Evolutionary conservation across 192 early-diverging fungal genomes (phyloP), one percentile per base, ranked within the genome.

Genomic region (Coemansia sp.): DNA sequence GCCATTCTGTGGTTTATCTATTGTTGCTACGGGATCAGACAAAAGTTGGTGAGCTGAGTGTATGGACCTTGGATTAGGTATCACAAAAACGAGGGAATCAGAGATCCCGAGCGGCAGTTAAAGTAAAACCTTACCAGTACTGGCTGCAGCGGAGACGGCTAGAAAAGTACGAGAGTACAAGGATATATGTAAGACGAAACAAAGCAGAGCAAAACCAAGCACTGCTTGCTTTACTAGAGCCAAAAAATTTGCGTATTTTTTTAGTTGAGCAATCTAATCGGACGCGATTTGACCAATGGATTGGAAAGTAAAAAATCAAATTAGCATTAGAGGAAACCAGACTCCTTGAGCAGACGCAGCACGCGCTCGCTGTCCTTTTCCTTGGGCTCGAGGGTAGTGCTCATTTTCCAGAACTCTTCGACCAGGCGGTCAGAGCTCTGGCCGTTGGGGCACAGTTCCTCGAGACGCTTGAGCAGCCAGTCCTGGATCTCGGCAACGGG

Each of bases 331-430:
- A 92, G 70, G 70, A 92, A 90, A 15, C 91, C 91, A 10, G 87
- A 89, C 69, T 92, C 89, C 63, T 85, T 82, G 21, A 92, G 82
- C 26, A 90, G 75, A 23, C 91, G 84, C 58, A 86, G 69, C 64
- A 92, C 85, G 61, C 89, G 91, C 75, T 91, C 90, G 71, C 91
- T 90, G 64, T 92, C 89, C 55, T 88, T 83, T 66, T 92, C 90
- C 66, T 88, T 84, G 62, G 95, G 95, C 74, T 97, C 95, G 47
- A 97, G 70, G 12, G 72, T 84, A 38, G 91, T 71, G 69, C 88
- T 89, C 82, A 86, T 84, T 40, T 87, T 83, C 76, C 92, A 96
- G 38, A 95, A 79, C 69, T 87, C 86, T 49, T 84, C 79, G 26
- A 91, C 73, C 44, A 81, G 74, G 24, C 73, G 79, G 58, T 81